Conservation (phyloP, 805 yeast species). For the Cyberlindnera nakhonratchasimensis region DNA sequence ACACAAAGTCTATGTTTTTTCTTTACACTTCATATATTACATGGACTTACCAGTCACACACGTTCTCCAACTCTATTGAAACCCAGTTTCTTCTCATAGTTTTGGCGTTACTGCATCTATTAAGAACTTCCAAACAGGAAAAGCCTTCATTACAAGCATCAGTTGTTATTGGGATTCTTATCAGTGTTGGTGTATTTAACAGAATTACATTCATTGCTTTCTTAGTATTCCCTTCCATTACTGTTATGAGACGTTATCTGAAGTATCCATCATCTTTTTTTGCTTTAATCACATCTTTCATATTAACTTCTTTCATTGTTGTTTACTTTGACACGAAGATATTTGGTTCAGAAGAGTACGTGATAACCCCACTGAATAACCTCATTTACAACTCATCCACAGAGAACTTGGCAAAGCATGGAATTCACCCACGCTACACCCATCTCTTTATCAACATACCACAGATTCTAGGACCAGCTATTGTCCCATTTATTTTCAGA, state of each 20-base stretch:
- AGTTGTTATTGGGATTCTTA: conserved; percentile 42
- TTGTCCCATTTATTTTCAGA: conserved; percentile 39
- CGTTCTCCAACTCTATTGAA: conserved; percentile 87
- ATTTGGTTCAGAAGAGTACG: conserved; percentile 27
- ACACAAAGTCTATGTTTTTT: conserved; percentile 36
- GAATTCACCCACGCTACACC: conserved; percentile 73
- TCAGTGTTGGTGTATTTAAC: conserved; percentile 74
- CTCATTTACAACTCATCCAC: conserved; percentile 60
- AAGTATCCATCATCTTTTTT: conserved; percentile 34
- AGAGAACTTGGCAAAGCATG: conserved; percentile 69
- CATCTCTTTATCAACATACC: conserved; percentile 79
- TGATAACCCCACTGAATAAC: conserved; percentile 77
- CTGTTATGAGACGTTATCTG: conserved; percentile 41
- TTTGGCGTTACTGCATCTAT: conserved; percentile 39
- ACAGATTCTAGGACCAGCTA: conserved; percentile 73
- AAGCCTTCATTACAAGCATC: conserved; percentile 20
- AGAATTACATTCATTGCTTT: conserved; percentile 81
- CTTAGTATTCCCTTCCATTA: conserved; percentile 57
- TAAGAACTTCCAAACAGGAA: conserved; percentile 13
- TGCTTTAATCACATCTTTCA: conserved; percentile 34
- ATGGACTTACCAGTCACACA: conserved; percentile 76
- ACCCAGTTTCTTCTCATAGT: conserved; percentile 41
- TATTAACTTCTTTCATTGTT: conserved; percentile 33
- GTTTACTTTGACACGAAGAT: conserved; percentile 53
- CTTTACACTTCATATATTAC: conserved; percentile 65